Base-by-base conservation (phyloP, 1,139 yeast genomes). In the Geotrichum australiense region DNA sequence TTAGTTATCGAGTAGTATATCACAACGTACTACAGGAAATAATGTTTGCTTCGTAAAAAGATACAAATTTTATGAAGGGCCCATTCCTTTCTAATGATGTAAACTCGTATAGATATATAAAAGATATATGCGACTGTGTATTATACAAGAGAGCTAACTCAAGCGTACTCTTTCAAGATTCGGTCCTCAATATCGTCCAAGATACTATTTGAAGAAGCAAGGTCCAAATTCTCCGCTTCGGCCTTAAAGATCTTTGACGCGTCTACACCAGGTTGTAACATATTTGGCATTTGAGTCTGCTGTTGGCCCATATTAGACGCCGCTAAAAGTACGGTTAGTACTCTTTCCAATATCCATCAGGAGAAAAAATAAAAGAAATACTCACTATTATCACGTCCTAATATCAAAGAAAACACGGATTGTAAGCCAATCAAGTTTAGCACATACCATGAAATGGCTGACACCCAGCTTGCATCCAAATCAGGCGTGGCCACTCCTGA, bases 381-480 rank as follows among this genome's bases (percentile, higher is more conserved):
- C 42, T 33, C 30, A 52, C 38, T 37, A 39, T 70, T 64, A 19
- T 61, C 63, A 49, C 74, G 80, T 3, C 80, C 80, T 58, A 85
- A 72, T 15, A 89, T 54, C 44, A 89, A 70, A 21, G 85, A 74
- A 60, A 81, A 84, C 2, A 91, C 78, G 0, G 96, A 85, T 51
- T 78, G 76, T 48, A 91, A 71, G 27, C 98, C 98, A 45, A 89
- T 65, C 51, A 87, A 74, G 47, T 87, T 85, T 43, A 91, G 84
- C 61, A 91, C 86, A 61, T 91, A 91, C 98, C 97, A 91, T n/a
- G 96, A 87, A 23, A 93, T 80, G 2, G 96, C 80, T 29, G 94
- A 81, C n/a, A 91, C 98, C 76, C 94, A 91, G 30, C 95, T 69
- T 4, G 80, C 96, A 56, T 87, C 93, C 49, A 91, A 69, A 55